A percentile compares a stretch with the other conserved stretches of the same genome.
These are phyloP conservation scores for Metarhizium album DNA, from an alignment of 2,329 filamentous ascomycete genomes.

Conservation along the genomic window DNA sequence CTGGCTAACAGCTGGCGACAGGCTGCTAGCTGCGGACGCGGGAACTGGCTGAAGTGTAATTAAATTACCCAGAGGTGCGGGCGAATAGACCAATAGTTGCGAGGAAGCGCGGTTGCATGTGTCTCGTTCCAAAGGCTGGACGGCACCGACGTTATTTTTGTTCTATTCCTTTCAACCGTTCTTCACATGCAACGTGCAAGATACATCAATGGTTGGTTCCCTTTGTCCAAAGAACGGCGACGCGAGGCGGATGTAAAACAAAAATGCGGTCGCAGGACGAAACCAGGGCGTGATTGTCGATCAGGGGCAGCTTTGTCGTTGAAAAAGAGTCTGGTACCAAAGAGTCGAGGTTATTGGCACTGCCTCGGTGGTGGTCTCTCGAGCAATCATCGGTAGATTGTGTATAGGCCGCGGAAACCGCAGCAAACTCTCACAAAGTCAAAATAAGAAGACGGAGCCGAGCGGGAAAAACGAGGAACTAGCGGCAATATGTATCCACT, in stretches of 20 bases:
- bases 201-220: background rate
- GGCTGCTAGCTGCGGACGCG: background rate
- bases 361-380: too few relatives aligned
- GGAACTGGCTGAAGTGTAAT: background rate
- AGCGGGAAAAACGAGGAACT: background rate
- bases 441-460: too few relatives aligned
- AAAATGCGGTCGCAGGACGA: background rate
- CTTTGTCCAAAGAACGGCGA: background rate
- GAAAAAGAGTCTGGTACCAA: too few relatives aligned
- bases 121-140: background rate
- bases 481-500: background rate
- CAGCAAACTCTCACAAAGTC: too few relatives aligned
- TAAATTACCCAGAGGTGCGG: too few relatives aligned
- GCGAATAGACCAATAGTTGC: too few relatives aligned
- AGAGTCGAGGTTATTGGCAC: background rate
- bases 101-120: too few relatives aligned
- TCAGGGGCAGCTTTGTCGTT: background rate
- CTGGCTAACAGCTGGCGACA: background rate
- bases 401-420: too few relatives aligned
- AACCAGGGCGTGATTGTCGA: background rate
- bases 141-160: background rate
- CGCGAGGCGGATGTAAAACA: background rate
- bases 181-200: background rate
- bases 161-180: background rate
- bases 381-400: too few relatives aligned